These are phyloP conservation scores for Solanum pimpinellifolium DNA, from an alignment of 257 asterid species.

Conservation along the genomic window DNA sequence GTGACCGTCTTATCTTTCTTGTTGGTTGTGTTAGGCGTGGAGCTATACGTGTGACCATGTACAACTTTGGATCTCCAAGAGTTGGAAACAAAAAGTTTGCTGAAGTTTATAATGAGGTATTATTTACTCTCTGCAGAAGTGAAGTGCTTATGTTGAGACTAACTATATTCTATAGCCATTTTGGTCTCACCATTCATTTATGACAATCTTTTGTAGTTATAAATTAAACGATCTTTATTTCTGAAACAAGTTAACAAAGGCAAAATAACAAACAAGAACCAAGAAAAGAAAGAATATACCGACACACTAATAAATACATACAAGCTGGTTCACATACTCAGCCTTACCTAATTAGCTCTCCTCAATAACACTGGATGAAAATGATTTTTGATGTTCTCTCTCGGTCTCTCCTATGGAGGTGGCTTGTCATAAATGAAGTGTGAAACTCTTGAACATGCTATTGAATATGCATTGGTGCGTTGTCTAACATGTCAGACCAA, in stretches of 20 bases:
- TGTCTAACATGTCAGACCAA: not conserved
- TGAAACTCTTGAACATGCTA: not conserved
- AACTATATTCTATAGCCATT: not conserved
- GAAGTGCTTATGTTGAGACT: not conserved
- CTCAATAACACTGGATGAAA: not conserved
- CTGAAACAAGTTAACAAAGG: not conserved
- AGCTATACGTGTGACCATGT: conserved; percentile 76
- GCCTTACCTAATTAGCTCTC: not conserved
- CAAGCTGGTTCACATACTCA: not conserved
- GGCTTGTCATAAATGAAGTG: not conserved
- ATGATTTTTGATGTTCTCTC: not conserved
- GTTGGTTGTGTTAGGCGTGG: conserved; percentile 43
- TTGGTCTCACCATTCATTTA: not conserved
- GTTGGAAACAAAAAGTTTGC: conserved; percentile 95
- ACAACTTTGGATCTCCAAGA: conserved; percentile 95
- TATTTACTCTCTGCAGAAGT: not conserved
- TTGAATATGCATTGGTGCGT: not conserved
- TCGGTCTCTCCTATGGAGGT: not conserved
- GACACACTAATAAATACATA: not conserved
- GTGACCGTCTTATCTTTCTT: not conserved
- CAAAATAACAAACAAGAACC: not conserved
- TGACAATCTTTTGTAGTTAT: not conserved
- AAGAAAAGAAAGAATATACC: not conserved
- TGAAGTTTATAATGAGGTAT: conserved; percentile 81
- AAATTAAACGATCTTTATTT: not conserved